Percentiles rank a stretch among this genome's conserved stretches.
Evolutionary conservation across 768 basidiomycete species (phyloP).

Genomic region (Cystobasidium tubakii): DNA sequence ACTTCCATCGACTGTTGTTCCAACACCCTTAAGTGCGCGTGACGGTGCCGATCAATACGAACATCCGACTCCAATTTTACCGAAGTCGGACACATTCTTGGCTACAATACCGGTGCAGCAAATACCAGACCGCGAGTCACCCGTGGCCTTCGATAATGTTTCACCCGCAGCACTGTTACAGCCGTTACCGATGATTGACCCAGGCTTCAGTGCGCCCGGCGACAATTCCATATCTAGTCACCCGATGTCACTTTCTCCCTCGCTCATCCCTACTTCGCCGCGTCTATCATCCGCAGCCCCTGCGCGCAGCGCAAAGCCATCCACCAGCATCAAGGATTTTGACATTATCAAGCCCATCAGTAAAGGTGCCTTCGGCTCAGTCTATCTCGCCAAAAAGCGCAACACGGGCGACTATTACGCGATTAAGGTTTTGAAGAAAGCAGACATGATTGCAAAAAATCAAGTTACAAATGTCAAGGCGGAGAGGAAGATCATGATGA

Average conservation of each 20-base stretch:
- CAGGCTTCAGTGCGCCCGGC: background rate
- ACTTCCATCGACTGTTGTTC: background rate
- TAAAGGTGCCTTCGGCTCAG: slow-evolving; percentile 96
- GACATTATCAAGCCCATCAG: slow-evolving; percentile 99
- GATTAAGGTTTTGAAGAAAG: slow-evolving; percentile 99
- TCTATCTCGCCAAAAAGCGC: slow-evolving; percentile 97
- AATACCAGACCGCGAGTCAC: slow-evolving; percentile 25
- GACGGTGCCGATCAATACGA: background rate
- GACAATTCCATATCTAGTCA: background rate
- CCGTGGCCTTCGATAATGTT: slow-evolving; percentile 36
- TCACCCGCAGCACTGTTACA: slow-evolving; percentile 36
- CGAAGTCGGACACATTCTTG: background rate
- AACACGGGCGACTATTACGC: slow-evolving; percentile 97
- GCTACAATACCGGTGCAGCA: background rate
- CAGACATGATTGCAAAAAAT: slow-evolving; percentile 99
- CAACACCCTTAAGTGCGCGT: background rate
- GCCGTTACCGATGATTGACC: slow-evolving; percentile 29
- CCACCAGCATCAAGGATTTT: slow-evolving; percentile 90
- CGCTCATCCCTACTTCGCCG: slow-evolving; percentile 67
- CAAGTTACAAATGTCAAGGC: slow-evolving; percentile 99
- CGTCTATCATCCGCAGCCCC: slow-evolving; percentile 73
- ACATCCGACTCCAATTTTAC: background rate
- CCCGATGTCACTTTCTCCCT: background rate
- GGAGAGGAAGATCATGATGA: slow-evolving; percentile 99
- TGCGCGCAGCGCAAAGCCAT: slow-evolving; percentile 68